phyloP scores from a whole-genome alignment of 257 asterid species.

The Scutellaria baicalensis region DNA sequence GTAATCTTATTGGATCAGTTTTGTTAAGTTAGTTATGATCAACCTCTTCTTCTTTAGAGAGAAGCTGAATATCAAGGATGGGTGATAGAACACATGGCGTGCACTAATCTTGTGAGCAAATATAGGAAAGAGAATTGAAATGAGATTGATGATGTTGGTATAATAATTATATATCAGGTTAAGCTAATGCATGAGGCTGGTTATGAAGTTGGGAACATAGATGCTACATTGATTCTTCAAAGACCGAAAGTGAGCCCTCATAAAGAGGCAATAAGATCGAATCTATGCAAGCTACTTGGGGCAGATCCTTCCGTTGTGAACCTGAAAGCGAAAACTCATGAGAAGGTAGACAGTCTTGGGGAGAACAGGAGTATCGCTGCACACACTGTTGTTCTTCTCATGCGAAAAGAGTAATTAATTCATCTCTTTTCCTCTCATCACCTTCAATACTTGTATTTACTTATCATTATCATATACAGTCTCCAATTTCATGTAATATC shows the following conservation, averaged over 20 bases:
- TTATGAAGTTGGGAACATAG: conserved; percentile 77
- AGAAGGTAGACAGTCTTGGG: conserved; percentile 92
- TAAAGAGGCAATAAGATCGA: conserved; percentile 71
- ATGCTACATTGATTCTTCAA: conserved; percentile 85
- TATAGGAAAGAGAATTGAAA: no score
- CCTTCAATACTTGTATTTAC: not conserved
- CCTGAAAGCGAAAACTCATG: conserved; percentile 91
- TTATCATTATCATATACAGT: no score
- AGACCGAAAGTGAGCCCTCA: conserved; percentile 90
- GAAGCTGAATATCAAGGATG: no score
- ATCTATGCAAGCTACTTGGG: conserved; percentile 66
- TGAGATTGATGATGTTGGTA: not conserved
- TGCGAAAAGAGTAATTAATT: conserved; percentile 34
- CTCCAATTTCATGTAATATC: no score
- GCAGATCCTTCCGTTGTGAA: conserved; percentile 79
- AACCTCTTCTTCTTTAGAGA: no score
- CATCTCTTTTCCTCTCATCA: no score
- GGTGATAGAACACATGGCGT: no score
- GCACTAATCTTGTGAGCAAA: no score
- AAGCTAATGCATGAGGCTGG: conserved; percentile 89
- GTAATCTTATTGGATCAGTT: no score
- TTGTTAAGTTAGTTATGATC: no score
- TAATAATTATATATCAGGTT: conserved; percentile 42
- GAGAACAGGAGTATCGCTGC: conserved; percentile 95
- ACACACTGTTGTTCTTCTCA: conserved; percentile 80